Conservation (phyloP, 768 basidiomycete genomes). For the Termitomyces sp. region DNA sequence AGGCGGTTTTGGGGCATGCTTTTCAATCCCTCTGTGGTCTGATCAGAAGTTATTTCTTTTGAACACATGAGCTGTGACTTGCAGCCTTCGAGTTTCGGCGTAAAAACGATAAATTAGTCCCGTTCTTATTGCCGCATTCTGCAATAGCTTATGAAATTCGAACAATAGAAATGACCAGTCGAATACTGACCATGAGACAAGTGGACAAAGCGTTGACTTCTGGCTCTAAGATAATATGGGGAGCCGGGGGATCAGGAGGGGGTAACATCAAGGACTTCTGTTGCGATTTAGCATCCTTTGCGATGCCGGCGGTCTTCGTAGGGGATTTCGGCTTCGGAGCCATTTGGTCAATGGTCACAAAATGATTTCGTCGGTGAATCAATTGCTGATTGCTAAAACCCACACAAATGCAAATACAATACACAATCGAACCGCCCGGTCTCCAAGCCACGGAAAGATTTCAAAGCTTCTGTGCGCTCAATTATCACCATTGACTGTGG, state of each 20-base stretch:
- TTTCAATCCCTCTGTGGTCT: slow-evolving; percentile 46
- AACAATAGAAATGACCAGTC: not conserved
- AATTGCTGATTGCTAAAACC: not conserved
- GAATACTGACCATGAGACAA: slow-evolving; percentile 50
- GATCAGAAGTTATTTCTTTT: not conserved
- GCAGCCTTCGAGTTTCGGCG: slow-evolving; percentile 62
- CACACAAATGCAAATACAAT: slow-evolving; percentile 1
- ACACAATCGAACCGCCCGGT: not conserved
- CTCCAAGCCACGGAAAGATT: not conserved
- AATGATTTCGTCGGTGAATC: too few relatives aligned
- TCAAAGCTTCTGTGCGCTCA: not conserved
- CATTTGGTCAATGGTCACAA: slow-evolving; percentile 27
- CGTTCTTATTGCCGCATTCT: slow-evolving; percentile 66
- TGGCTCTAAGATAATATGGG: slow-evolving; percentile 48
- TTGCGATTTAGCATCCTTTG: slow-evolving; percentile 17
- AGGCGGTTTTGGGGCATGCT: slow-evolving; percentile 57
- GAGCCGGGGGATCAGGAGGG: slow-evolving; percentile 37
- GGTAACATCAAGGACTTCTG: slow-evolving; percentile 49
- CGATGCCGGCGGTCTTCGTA: slow-evolving; percentile 21
- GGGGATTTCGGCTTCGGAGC: slow-evolving; percentile 41
- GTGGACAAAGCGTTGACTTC: slow-evolving; percentile 55
- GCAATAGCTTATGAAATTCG: slow-evolving; percentile 1
- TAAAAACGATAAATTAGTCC: slow-evolving; percentile 70
- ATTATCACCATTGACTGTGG: too few relatives aligned
- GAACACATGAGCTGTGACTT: slow-evolving; percentile 18